Base-by-base conservation (phyloP, 441 rosid species). In the Erysimum cheiri region DNA sequence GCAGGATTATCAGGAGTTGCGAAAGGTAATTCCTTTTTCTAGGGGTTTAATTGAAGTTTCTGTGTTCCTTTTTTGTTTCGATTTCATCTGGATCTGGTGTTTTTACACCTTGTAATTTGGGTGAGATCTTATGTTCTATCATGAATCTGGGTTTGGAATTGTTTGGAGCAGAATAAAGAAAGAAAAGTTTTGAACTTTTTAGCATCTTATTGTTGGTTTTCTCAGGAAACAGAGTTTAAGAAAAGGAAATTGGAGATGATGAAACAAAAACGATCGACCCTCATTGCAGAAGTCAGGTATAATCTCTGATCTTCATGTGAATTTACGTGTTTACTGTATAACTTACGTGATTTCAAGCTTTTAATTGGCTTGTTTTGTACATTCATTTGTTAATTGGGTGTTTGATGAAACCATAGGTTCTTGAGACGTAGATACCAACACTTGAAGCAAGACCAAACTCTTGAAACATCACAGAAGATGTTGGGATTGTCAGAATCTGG, bases 211-310 rank as follows among this genome's bases (percentile, higher is more conserved):
- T 46, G 6, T 48, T 48, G 44, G 14, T 15, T 72, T 74, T 54
- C 52, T 24, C 85, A 94, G 98, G 97, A 91, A 77, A 81, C 85
- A 17, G 91, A 83, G 74, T 75, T 72, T 19, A 83, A 60, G 72
- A 80, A 55, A 74, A 82, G 68, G 79, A 81, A 79, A 57, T 44
- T 88, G 81, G 84, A 83, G 78, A 80, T 78, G 82, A 62, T 88
- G 82, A 90, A 81, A 75, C 84, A 82, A 68, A 83, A 70, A 40
- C 80, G 78, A 69, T 31, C 62, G 76, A 82, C 70, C 28, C 82
- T 92, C 11, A n/a, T 62, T 33, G 90, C 88, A 46, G 97, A 94
- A 92, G 91, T 94, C 66, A 77, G 86, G 99, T 94, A 87, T 59
- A 43, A 60, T 64, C 69, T 74, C 55, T 57, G 12, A 37, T 69